Conservation (phyloP, 169 alveolate species). For the Babesia bigemina region DNA sequence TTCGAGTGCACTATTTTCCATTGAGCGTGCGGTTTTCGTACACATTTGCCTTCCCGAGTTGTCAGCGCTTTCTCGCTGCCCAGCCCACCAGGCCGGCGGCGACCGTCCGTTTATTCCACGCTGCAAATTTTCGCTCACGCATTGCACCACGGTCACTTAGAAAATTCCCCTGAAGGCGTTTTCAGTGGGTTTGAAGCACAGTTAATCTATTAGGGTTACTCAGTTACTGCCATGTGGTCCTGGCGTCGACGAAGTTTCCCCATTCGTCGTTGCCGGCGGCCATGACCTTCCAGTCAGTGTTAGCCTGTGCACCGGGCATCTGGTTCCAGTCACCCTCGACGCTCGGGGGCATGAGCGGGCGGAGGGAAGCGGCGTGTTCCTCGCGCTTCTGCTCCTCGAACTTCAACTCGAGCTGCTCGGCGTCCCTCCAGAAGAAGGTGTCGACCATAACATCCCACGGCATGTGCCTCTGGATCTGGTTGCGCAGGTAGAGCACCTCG, state of each 20-base stretch:
- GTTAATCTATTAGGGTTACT: not conserved
- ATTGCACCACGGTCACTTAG: not conserved
- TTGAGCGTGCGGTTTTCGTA: not conserved
- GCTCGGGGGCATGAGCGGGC: conserved; percentile 23
- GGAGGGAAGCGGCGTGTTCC: conserved; percentile 33
- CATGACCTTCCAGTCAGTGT: conserved; percentile 71
- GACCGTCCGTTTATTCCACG: not conserved
- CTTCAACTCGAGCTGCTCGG: conserved; percentile 86
- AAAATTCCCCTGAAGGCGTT: not conserved
- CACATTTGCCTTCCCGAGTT: conserved; percentile 17
- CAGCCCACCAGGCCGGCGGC: not conserved
- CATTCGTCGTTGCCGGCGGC: conserved; percentile 66
- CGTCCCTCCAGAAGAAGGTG: conserved; percentile 92
- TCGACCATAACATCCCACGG: conserved; percentile 94
- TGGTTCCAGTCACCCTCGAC: conserved; percentile 61
- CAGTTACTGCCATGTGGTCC: conserved; percentile 59
- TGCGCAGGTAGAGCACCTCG: conserved; percentile 95
- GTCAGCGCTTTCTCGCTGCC: conserved; percentile 16
- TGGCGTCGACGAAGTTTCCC: conserved; percentile 69
- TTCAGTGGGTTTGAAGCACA: not conserved
- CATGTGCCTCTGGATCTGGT: conserved; percentile 81
- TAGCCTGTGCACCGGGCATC: conserved; percentile 31
- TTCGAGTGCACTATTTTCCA: not conserved
- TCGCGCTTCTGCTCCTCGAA: conserved; percentile 60
- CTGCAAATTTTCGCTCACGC: not conserved